Conservation (phyloP, 1,139 yeast species). For the Barnettozyma hawaiiensis region DNA sequence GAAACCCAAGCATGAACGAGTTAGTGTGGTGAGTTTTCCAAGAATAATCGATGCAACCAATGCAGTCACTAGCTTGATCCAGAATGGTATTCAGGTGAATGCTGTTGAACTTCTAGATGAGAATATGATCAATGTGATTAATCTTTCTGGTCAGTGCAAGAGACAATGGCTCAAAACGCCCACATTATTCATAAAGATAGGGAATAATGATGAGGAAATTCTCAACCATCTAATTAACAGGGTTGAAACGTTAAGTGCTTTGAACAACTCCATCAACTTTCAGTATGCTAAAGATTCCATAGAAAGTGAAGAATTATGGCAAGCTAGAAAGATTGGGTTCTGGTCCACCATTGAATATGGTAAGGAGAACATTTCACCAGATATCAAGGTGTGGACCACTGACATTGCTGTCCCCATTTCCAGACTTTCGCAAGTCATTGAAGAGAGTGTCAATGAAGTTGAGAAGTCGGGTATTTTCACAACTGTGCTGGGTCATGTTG, state of each 20-base stretch:
- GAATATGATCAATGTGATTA: conserved; percentile 49
- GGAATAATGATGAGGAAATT: conserved; percentile 53
- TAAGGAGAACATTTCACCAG: conserved; percentile 43
- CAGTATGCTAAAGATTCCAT: conserved; percentile 32
- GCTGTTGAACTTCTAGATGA: conserved; percentile 62
- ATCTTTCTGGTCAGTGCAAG: conserved; percentile 37
- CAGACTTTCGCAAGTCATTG: conserved; percentile 54
- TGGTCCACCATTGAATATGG: conserved; percentile 37
- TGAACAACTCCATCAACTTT: conserved; percentile 15
- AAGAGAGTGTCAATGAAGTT: conserved; percentile 49
- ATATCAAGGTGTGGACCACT: conserved; percentile 75
- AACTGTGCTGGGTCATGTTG: conserved; percentile 68
- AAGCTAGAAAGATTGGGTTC: conserved; percentile 78
- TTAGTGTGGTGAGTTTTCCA: conserved; percentile 58
- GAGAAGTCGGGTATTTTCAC: conserved; percentile 66
- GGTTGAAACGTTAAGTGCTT: conserved; percentile 11
- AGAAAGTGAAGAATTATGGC: conserved; percentile 72
- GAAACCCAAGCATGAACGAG: conserved; percentile 52
- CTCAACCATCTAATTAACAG: conserved; percentile 10
- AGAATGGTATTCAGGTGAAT: conserved; percentile 49
- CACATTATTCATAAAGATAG: conserved; percentile 57
- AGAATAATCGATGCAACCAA: conserved; percentile 52
- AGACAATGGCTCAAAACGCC: conserved; percentile 47
- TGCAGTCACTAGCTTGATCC: conserved; percentile 48
- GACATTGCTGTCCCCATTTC: conserved; percentile 88